Conservation (phyloP, 495 filamentous ascomycete genomes). For the Letharia lupina region DNA sequence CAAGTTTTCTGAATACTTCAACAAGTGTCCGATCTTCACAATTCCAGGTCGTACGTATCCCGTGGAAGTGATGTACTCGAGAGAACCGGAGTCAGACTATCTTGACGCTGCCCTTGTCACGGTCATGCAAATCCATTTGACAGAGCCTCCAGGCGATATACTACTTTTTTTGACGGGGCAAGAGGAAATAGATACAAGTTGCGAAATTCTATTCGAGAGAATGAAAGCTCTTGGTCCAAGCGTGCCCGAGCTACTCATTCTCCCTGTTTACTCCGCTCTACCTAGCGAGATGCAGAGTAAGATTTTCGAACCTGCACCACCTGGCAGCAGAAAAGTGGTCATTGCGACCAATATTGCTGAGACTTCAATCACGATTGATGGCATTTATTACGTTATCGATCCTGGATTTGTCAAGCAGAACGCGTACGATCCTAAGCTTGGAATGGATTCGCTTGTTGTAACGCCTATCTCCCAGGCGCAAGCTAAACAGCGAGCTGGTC, state of each 20-base stretch:
- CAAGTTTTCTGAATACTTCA: slow-evolving; percentile 94
- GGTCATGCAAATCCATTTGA: slow-evolving; percentile 96
- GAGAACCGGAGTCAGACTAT: slow-evolving; percentile 93
- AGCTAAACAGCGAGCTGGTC: slow-evolving; percentile 87
- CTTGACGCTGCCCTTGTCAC: slow-evolving; percentile 91
- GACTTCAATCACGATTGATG: slow-evolving; percentile 94
- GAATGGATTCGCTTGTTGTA: slow-evolving; percentile 93
- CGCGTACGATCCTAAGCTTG: slow-evolving; percentile 91
- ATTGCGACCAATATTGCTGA: slow-evolving; percentile 99
- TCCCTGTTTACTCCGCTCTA: slow-evolving; percentile 89
- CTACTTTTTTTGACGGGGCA: slow-evolving; percentile 93
- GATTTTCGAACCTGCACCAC: slow-evolving; percentile 89
- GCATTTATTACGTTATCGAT: slow-evolving; percentile 95
- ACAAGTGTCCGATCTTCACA: slow-evolving; percentile 87
- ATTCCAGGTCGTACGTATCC: slow-evolving; percentile 94
- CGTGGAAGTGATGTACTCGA: slow-evolving; percentile 88
- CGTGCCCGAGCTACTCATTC: slow-evolving; percentile 85
- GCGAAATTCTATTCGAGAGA: slow-evolving; percentile 83
- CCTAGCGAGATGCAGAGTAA: slow-evolving; percentile 88
- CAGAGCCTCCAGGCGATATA: slow-evolving; percentile 85
- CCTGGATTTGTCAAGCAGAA: slow-evolving; percentile 98
- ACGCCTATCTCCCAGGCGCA: slow-evolving; percentile 95
- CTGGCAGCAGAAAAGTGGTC: slow-evolving; percentile 85
- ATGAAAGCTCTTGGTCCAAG: slow-evolving; percentile 91
- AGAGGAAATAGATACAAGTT: slow-evolving; percentile 94